Base-by-base conservation (phyloP, 768 basidiomycete genomes). In the Hortiboletus flavorubellus region DNA sequence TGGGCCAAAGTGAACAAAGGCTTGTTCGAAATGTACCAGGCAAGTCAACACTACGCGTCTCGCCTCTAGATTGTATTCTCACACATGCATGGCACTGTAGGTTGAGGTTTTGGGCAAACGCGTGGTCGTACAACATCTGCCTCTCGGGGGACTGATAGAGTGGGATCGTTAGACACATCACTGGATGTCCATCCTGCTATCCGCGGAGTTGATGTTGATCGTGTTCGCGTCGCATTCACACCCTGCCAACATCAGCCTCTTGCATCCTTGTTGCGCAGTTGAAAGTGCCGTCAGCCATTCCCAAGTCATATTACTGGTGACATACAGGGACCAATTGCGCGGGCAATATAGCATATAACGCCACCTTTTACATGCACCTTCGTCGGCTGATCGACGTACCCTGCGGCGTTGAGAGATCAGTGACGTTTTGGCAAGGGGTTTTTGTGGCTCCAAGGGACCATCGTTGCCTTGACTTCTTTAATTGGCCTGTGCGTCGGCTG, bases 111-210 rank as follows among this genome's bases (percentile, higher is more conserved):
- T 98, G 40, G 85, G 87, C 15, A 98, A 98, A 72, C 81, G 91
- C 15, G 95, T 98, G n/a, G 96, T 98, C 5, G 92, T 98, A 4
- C 95, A 98, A 69, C 94, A 97, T 67, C 76, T 98, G 46, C 88
- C 89, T 8, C 78, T 97, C 23, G 94, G 93, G 18, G 89, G 91
- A 1, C 63, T 93, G 26, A 72, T 95, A 51, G 81, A 84, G 64
- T 92, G 91, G 91, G 76, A 75, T 55, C 46, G 43, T 30, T 67
- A 61, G 51, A 39, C n/a, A 30, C 31, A 33, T 49, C 34, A 49
- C 63, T 35, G n/a, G 42, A 23, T 41, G 43, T 31, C 42, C 8
- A 26, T 45, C 51, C 43, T 23, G 46, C 37, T 21, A 42, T 53
- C 60, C 66, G 63, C 58, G 66, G 65, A 58, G 50, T 52, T 66